These are phyloP conservation scores for Cerrena zonata DNA, from an alignment of 1,284 basidiomycete species.

Conservation along the genomic window DNA sequence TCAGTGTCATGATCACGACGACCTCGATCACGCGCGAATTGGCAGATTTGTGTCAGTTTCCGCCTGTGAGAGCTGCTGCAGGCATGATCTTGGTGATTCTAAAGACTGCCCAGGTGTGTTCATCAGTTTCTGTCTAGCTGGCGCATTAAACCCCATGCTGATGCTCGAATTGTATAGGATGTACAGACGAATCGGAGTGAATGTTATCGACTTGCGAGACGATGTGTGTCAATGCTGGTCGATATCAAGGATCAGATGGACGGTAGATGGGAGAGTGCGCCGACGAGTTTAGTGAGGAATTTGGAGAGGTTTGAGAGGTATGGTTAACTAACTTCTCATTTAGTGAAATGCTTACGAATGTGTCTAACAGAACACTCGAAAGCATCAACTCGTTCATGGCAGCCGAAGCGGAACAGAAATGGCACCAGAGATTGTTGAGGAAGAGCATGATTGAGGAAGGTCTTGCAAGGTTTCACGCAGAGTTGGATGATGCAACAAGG, in stretches of 20 bases:
- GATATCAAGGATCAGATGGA: conserved; percentile 16
- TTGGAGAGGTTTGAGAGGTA: conserved; percentile 18
- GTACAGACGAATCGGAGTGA: conserved; percentile 13
- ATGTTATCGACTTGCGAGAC: conserved; percentile 15
- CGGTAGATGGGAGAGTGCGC: conserved; percentile 18
- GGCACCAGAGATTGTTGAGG: conserved; percentile 17
- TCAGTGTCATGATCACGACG: conserved; percentile 8
- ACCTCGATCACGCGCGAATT: conserved; percentile 10
- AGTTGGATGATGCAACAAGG: conserved; percentile 19
- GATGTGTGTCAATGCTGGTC: conserved; percentile 14
- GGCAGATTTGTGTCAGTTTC: conserved; percentile 18
- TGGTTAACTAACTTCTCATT: conserved; percentile 13
- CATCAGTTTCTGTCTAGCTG: neutral
- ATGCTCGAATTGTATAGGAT: conserved; percentile 8
- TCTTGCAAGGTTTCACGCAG: conserved; percentile 13
- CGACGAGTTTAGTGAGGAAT: conserved; percentile 12
- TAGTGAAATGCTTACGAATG: too few species aligned
- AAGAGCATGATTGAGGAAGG: conserved; percentile 19
- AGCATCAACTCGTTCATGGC: conserved; percentile 17
- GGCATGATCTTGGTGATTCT: conserved; percentile 15
- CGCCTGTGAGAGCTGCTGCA: conserved; percentile 18
- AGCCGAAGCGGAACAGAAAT: conserved; percentile 15
- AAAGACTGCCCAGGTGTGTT: conserved; percentile 12
- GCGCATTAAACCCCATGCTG: neutral
- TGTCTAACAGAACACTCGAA: conserved; percentile 14